A percentile compares a stretch with the other conserved stretches of the same genome.
These are phyloP conservation scores for Herpomyces periplanetae DNA, from an alignment of 2,329 filamentous ascomycete species.

Conservation along the genomic window DNA sequence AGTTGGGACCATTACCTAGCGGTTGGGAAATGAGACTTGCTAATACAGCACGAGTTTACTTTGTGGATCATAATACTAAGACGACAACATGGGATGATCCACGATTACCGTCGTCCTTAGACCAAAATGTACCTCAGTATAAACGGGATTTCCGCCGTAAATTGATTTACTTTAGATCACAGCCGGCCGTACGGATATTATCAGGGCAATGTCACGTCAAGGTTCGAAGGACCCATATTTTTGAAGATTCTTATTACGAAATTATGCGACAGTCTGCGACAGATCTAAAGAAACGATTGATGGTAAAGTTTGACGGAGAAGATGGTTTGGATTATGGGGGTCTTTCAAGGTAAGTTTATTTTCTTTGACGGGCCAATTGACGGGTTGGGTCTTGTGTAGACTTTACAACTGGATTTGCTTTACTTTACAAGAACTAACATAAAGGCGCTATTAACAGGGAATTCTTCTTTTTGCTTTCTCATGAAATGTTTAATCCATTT, in stretches of 20 bases:
- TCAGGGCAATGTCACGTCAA: conserved; percentile 95
- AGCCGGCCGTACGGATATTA: conserved; percentile 73
- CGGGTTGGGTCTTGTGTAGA: too few species aligned
- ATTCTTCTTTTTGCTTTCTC: conserved; percentile 94
- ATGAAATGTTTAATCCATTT: conserved; percentile 99
- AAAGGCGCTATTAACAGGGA: conserved; percentile 16
- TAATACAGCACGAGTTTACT: conserved; percentile 88
- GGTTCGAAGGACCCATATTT: conserved; percentile 77
- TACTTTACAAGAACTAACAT: conserved; percentile 2
- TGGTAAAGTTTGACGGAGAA: conserved; percentile 98
- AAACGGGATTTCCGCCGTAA: conserved; percentile 95
- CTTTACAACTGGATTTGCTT: too few species aligned
- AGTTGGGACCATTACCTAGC: conserved; percentile 69
- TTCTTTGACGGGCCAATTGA: not conserved
- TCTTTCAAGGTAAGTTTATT: conserved; percentile 23
- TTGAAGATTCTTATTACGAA: conserved; percentile 92
- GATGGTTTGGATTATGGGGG: conserved; percentile 92
- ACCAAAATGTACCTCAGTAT: conserved; percentile 95
- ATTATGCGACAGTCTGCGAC: conserved; percentile 85
- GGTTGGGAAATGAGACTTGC: conserved; percentile 99
- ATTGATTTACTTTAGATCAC: conserved; percentile 93
- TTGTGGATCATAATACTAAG: conserved; percentile 97
- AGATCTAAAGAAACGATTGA: conserved; percentile 84
- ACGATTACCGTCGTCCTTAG: conserved; percentile 61
- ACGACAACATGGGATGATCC: conserved; percentile 98